Conservation (phyloP, 768 basidiomycete species). For the Mycena amicta region DNA sequence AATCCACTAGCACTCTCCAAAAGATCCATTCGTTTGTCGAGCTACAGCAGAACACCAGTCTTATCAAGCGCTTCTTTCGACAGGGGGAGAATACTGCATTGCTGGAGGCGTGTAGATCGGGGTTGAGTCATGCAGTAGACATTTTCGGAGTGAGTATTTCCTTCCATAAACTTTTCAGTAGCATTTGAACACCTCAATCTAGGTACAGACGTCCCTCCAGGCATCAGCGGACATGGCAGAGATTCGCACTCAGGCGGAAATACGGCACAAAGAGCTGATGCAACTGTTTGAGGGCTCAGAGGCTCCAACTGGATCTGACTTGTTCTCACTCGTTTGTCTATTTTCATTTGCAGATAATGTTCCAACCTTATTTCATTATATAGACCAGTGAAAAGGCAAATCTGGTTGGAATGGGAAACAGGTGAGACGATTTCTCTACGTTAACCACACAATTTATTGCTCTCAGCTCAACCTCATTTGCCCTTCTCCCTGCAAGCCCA, state of each 20-base stretch:
- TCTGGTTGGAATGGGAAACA: slow-evolving; percentile 4
- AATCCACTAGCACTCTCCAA: slow-evolving; percentile 11
- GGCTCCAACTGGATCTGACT: neutral
- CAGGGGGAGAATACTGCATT: slow-evolving; percentile 10
- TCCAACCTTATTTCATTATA: neutral
- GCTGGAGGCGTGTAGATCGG: slow-evolving; percentile 5
- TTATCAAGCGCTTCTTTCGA: neutral
- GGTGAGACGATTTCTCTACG: neutral
- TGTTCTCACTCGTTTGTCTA: neutral
- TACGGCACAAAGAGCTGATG: neutral
- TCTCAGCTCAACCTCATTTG: slow-evolving; percentile 5
- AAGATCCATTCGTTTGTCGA: slow-evolving; percentile 1
- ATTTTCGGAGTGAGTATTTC: neutral
- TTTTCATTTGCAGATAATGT: neutral
- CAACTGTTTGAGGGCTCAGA: neutral
- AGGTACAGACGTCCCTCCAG: neutral
- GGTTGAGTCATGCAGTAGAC: neutral
- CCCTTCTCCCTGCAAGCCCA: slow-evolving; percentile 6
- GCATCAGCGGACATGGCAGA: neutral
- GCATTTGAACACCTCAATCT: neutral
- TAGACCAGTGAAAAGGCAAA: slow-evolving; percentile 1
- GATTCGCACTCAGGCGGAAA: neutral
- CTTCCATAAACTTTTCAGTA: neutral
- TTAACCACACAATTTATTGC: neutral
- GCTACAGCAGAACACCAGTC: slow-evolving; percentile 4